Evolutionary conservation across 1,284 basidiomycete species (phyloP).

Genomic region (Grifola frondosa): DNA sequence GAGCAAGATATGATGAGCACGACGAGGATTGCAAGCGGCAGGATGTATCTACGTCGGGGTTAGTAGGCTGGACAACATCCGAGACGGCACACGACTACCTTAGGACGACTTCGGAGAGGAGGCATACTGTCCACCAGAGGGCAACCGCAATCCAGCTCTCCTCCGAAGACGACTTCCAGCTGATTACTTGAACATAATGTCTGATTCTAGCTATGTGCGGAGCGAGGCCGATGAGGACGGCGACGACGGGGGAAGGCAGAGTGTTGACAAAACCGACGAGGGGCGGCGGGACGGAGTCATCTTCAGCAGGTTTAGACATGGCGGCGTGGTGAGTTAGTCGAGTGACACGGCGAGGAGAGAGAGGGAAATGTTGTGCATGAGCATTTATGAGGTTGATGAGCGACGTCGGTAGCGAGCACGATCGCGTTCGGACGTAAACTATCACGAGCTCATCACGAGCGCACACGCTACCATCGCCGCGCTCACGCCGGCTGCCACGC

Average conservation of each 20-base stretch:
- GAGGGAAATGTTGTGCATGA: not conserved
- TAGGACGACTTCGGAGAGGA: constrained; percentile 55
- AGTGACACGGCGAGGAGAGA: no score
- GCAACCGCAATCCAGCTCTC: constrained; percentile 69
- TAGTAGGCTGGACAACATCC: constrained; percentile 1
- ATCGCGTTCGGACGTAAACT: no score
- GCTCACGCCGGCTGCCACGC: no score
- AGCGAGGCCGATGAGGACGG: constrained; percentile 57
- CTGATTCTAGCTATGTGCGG: constrained; percentile 52
- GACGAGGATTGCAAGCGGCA: constrained; percentile 41
- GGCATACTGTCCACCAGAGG: constrained; percentile 77
- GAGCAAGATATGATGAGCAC: constrained; percentile 34
- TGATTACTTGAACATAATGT: constrained; percentile 51
- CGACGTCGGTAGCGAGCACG: no score
- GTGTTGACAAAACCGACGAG: constrained; percentile 52
- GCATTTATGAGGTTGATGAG: no score
- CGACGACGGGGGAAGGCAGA: constrained; percentile 60
- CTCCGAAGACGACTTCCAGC: constrained; percentile 64
- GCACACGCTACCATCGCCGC: no score
- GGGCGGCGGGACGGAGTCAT: constrained; percentile 25
- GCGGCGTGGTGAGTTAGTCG: no score
- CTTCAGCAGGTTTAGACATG: constrained; percentile 22
- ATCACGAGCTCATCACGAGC: no score
- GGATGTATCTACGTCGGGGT: constrained; percentile 39
- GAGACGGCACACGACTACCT: constrained; percentile 42